These are phyloP conservation scores for Pseudogymnoascus pannorum DNA, from an alignment of 2,329 filamentous ascomycete genomes.

Conservation along the genomic window DNA sequence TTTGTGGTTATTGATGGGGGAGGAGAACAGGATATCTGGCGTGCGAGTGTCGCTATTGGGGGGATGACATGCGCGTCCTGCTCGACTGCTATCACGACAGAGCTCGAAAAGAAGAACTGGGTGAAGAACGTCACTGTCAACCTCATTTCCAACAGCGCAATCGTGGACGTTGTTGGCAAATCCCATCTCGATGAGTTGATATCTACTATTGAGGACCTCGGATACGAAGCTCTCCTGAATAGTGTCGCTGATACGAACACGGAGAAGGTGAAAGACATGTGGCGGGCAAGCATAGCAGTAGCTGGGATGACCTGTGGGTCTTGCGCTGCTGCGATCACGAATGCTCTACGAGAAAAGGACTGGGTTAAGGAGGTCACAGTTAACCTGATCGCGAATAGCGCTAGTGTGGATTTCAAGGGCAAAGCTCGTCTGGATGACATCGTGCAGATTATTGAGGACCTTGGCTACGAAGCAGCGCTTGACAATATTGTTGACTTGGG, in stretches of 20 bases:
- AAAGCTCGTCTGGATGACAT: constrained; percentile 39
- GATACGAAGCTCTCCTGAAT: constrained; percentile 57
- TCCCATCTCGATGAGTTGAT: constrained; percentile 38
- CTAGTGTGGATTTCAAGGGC: constrained; percentile 38
- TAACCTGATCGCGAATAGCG: constrained; percentile 47
- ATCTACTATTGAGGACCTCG: constrained; percentile 50
- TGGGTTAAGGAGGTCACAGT: constrained; percentile 42
- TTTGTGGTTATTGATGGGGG: constrained; percentile 32
- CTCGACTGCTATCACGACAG: constrained; percentile 39
- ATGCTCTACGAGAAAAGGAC: constrained; percentile 38
- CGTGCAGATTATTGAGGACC: constrained; percentile 45
- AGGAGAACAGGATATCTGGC: constrained; percentile 34
- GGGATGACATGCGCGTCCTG: constrained; percentile 54
- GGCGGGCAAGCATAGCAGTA: constrained; percentile 44
- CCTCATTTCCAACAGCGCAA: constrained; percentile 46
- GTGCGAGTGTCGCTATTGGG: constrained; percentile 43
- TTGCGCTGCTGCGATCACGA: constrained; percentile 42
- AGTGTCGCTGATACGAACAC: constrained; percentile 28
- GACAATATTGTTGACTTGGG: constrained; percentile 35
- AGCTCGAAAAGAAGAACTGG: constrained; percentile 39
- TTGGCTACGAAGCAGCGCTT: constrained; percentile 60
- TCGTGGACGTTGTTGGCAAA: constrained; percentile 37
- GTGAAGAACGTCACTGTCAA: constrained; percentile 43
- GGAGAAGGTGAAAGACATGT: constrained; percentile 26
- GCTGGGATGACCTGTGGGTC: constrained; percentile 52